Evolutionary conservation across 805 yeast species (phyloP).

Genomic region (Wickerhamomyces ciferrii): DNA sequence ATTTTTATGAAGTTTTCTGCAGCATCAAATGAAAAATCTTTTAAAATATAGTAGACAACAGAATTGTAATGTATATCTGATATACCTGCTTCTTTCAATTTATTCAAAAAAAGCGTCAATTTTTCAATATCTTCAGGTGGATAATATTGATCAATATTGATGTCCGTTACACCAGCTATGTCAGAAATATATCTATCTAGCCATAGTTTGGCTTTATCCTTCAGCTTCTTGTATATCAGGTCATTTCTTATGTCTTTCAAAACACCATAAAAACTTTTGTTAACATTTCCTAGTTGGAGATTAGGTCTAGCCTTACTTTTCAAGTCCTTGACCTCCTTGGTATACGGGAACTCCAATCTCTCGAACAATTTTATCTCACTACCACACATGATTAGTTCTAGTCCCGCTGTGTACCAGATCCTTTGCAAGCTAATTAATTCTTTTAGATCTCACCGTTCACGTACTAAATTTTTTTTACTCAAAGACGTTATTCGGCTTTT

Average conservation of each 20-base stretch:
- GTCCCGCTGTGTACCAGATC: too few species aligned
- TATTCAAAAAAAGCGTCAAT: constrained; percentile 9
- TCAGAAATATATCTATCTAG: constrained; percentile 17
- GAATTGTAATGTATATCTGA: constrained; percentile 7
- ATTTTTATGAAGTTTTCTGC: constrained; percentile 14
- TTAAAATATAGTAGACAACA: constrained; percentile 18
- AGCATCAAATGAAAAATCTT: constrained; percentile 15
- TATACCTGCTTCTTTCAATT: constrained; percentile 5
- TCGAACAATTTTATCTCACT: neutral
- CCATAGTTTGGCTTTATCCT: constrained; percentile 6
- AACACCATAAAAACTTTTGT: constrained; percentile 16
- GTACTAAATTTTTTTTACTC: neutral
- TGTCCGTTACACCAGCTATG: constrained; percentile 4
- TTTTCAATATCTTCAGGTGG: constrained; percentile 20
- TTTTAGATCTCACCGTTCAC: too few species aligned
- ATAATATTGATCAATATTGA: constrained; percentile 10
- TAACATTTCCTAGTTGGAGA: constrained; percentile 11
- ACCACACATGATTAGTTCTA: too few species aligned
- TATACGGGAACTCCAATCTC: constrained; percentile 16
- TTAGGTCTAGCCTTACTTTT: constrained; percentile 14
- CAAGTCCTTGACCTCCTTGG: constrained; percentile 13
- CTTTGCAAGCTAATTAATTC: too few species aligned
- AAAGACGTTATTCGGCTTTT: neutral
- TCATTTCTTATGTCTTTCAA: constrained; percentile 19
- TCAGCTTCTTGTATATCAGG: constrained; percentile 11